phyloP scores from a whole-genome alignment of 768 basidiomycete genomes.

The Glaciozyma antarctica region DNA sequence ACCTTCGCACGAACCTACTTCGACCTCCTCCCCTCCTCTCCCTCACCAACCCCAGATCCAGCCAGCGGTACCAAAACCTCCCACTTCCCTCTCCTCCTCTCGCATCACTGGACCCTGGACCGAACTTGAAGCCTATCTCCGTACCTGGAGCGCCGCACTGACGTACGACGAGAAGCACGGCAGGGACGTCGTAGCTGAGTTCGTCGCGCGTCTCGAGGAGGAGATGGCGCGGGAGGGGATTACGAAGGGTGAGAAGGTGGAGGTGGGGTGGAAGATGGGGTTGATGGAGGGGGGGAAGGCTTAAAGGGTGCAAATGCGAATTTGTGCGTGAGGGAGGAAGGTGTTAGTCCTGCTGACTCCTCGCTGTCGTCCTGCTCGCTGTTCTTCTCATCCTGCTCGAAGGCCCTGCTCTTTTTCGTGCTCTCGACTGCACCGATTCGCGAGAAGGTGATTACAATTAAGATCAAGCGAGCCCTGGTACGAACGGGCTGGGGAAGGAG shows the following conservation, averaged over 20 bases:
- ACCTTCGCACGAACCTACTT: slow-evolving; percentile 10
- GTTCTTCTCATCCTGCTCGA: too few species aligned
- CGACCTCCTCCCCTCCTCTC: slow-evolving; percentile 3
- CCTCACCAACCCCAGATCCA: neutral
- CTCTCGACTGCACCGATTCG: too few species aligned
- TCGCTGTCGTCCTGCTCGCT: too few species aligned
- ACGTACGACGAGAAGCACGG: slow-evolving; percentile 54
- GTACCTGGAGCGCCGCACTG: slow-evolving; percentile 62
- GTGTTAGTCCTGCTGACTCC: too few species aligned
- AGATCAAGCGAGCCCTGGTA: too few species aligned
- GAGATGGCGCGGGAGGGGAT: slow-evolving; percentile 17
- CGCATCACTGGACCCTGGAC: slow-evolving; percentile 21
- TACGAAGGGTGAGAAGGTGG: slow-evolving; percentile 32
- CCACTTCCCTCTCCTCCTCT: slow-evolving; percentile 5
- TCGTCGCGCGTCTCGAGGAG: slow-evolving; percentile 16
- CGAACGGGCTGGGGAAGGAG: too few species aligned
- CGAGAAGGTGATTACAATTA: too few species aligned
- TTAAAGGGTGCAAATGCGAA: neutral
- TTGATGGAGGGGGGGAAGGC: slow-evolving; percentile 36
- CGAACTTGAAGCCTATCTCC: slow-evolving; percentile 57
- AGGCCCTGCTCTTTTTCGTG: too few species aligned
- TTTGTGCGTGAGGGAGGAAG: too few species aligned
- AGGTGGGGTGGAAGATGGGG: slow-evolving; percentile 38
- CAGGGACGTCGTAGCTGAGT: slow-evolving; percentile 32
- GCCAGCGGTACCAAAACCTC: neutral